Evolutionary conservation across 352 stramenopile species (phyloP), one percentile per base, ranked within the genome.

Genomic region (Phytophthora tentaculata): DNA sequence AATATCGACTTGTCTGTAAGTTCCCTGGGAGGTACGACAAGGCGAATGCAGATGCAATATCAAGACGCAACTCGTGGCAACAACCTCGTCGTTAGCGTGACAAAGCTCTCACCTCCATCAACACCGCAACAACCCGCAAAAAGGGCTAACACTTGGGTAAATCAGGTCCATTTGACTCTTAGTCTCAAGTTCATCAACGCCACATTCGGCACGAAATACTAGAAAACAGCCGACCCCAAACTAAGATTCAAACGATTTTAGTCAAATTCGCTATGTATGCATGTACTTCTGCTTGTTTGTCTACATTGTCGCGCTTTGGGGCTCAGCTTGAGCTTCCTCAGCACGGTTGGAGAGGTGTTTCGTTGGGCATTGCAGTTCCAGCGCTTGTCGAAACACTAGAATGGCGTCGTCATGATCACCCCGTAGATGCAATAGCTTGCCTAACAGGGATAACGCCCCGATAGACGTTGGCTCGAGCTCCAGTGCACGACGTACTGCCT

Each of bases 321-420:
- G 58, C 59, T 66, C 67, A 57, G n/a, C 53, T 13, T 64, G 51
- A 32, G 47, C 47, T 39, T 64, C 68, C 17, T 7, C 23, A 37
- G 14, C 22, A 44, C 44, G 39, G n/a, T n/a, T 20, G 51, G 39
- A 50, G 29, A 69, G 44, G 17, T 61, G 59, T 23, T 49, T 35
- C 37, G 28, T 67, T 22, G 78, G 74, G 29, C 77, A 84, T 43
- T 92, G 84, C 45, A 92, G 55, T 48, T 81, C 79, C 5, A 92
- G 68, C 13, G 80, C 84, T 50, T 73, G 63, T 1, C 84, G 78
- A 64, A 90, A 92, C 9, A 90, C 80, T 9, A 74, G 60, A 45
- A 92, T 92, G 2, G 84, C 84, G 56, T 92, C 80, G 28, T 92
- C 84, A 39, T 92, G 84, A 32, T 90, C 79, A 14, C 84, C 84